These are phyloP conservation scores for Quercus phellos DNA, from an alignment of 331 rosid species.

Conservation along the genomic window DNA sequence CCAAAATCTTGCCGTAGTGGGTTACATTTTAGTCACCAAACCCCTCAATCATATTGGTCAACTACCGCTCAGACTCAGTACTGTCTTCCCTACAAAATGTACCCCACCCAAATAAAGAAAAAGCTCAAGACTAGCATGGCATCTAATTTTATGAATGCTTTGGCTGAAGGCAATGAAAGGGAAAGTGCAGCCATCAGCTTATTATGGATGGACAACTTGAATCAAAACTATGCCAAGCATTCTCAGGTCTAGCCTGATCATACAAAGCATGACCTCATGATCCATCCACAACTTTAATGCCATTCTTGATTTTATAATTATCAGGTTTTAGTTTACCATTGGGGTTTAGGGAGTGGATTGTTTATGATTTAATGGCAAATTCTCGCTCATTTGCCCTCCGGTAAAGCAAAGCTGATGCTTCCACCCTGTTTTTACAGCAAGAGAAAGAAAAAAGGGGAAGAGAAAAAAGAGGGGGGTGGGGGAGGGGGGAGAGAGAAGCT, in stretches of 20 bases:
- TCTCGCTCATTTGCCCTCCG: conserved; percentile 97
- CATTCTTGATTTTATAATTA: conserved; percentile 32
- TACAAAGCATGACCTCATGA: conserved; percentile 21
- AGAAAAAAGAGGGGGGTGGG: neutral
- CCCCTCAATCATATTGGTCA: neutral
- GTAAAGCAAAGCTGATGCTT: conserved; percentile 96
- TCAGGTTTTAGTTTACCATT: conserved; percentile 46
- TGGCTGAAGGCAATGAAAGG: neutral
- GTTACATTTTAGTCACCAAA: neutral
- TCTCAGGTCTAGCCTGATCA: conserved; percentile 11
- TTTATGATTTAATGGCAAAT: conserved; percentile 71
- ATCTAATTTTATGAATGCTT: neutral
- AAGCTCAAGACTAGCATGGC: neutral
- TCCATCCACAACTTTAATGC: conserved; percentile 31
- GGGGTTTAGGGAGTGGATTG: conserved; percentile 39
- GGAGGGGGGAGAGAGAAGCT: neutral
- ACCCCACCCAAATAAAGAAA: neutral
- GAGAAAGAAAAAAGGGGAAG: neutral
- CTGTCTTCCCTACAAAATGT: neutral
- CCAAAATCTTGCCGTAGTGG: neutral
- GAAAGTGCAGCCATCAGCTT: conserved; percentile 3
- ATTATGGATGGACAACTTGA: neutral
- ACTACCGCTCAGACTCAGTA: neutral
- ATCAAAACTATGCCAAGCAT: conserved; percentile 11
- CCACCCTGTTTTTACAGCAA: conserved; percentile 70